phyloP scores from a whole-genome alignment of 2,329 filamentous ascomycete genomes.

The Didymella sp. region DNA sequence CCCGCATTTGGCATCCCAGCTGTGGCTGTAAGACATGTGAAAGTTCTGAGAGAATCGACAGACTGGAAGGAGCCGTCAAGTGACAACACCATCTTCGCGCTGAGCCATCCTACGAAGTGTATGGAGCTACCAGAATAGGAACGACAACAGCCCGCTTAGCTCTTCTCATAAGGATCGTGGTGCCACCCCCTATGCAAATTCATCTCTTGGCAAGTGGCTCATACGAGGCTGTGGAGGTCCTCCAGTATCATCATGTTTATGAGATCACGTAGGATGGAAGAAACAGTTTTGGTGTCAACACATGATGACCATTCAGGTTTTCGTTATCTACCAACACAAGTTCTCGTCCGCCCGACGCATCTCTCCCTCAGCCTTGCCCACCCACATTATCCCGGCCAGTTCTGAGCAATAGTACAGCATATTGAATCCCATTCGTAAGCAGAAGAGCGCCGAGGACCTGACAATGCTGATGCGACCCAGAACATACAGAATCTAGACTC shows the following conservation, averaged over 20 bases:
- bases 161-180: too few relatives aligned
- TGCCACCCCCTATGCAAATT: not conserved
- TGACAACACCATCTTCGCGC: too few relatives aligned
- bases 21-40: too few relatives aligned
- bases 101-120: too few relatives aligned
- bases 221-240: not conserved
- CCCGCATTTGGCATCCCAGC: too few relatives aligned
- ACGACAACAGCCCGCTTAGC: not conserved
- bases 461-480: conserved; percentile 17
- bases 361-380: not conserved
- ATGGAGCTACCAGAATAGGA: too few relatives aligned
- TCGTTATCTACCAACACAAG: conserved; percentile 5
- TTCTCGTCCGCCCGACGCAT: not conserved
- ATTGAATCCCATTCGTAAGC: not conserved
- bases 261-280: not conserved
- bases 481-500: conserved; percentile 22
- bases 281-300: conserved; percentile 4
- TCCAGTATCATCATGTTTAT: too few relatives aligned
- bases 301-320: conserved; percentile 14
- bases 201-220: not conserved
- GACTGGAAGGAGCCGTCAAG: too few relatives aligned
- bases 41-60: too few relatives aligned
- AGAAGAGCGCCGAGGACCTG: conserved; percentile 10
- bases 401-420: not conserved
- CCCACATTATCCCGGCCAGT: not conserved